Evolutionary conservation across 1,284 basidiomycete genomes (phyloP), one percentile per base, ranked within the genome.

Genomic region (Moesziomyces parantarcticus): DNA sequence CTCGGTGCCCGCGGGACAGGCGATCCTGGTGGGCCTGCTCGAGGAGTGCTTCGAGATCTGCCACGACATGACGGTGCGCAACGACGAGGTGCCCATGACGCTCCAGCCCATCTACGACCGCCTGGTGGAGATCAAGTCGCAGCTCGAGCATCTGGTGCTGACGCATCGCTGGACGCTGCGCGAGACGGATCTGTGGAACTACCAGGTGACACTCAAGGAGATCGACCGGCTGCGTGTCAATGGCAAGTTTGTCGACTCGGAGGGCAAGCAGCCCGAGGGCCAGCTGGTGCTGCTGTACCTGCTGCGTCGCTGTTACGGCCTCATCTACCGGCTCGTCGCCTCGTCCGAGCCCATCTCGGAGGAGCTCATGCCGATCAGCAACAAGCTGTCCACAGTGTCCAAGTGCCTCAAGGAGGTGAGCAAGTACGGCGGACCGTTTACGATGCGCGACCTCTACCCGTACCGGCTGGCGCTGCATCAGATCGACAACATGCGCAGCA

Each of bases 331-430:
- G 26, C 85, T 99, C 50, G 89, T 99, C 72, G 95, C 94, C 23
- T 95, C 94, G n/a, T 94, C 92, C 58, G 96, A 98, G 85, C 97
- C 97, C 0, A 94, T 99, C n/a, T 97, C 94, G 0, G 95, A 97
- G 84, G 95, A 98, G 84, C 86, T 98, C 32, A 97, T 97, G 91
- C 95, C 95, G 7, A 89, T 97, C 52, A 83, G 83, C 45, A 85
- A 85, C 61, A 96, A 96, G 85, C 75, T 90, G 1, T 77, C 76
- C 10, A 79, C 74, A 34, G 68, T 82, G 25, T 63, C 67, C 22
- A 97, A 96, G 84, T 97, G 95, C 79, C 87, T 99, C 62, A 97
- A 96, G 81, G 97, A 99, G 85, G 95, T 99, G 1, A 88, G 92
- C 68, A 98, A 98, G 85, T 96, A 96, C 80, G 96, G 96, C 16